Evolutionary conservation across 805 yeast genomes (phyloP), one percentile per base, ranked within the genome.

Genomic region (Monosporozyma yasuniensis): DNA sequence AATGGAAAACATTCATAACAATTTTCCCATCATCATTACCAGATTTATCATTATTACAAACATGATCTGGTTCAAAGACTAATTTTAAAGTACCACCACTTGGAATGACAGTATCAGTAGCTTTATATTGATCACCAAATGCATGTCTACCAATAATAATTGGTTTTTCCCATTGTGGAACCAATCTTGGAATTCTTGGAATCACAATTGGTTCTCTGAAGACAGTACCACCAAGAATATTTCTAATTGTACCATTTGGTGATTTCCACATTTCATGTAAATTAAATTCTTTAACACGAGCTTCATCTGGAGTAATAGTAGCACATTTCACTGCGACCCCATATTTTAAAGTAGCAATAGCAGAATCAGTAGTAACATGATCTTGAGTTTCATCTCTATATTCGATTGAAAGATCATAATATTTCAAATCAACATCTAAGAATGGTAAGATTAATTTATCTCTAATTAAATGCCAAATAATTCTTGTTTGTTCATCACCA

Each of bases 61-160:
- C 18, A 32, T 90, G 89, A 44, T 69, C 71, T 48, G 95, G 90
- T 53, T 81, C 83, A 77, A 79, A 91, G 9, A 80, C 84, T 48
- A 91, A 72, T 66, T 82, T 82, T 63, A 91, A 74, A 56, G 78
- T 77, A 54, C 98, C 98, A 19, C 27, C 46, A 42, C 34, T 27
- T 44, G 89, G 86, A 39, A 90, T 73, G 14, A 88, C 81, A 49
- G 84, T 70, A 66, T 91, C 96, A 46, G 95, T 86, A 55, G 96
- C 95, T 72, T 84, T 85, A 76, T 91, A 91, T 72, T 91, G 98
- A 69, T 91, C 98, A 56, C 97, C 98, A 67, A 80, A 87, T 25
- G 97, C 98, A 61, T 91, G 98, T 74, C 98, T 87, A 49, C 98
- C 98, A 67, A 91, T 91, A 63, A 90, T 84, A 66, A 91, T 91